Evolutionary conservation across 805 yeast species (phyloP).

Genomic region (Priceomyces fermenticarens): DNA sequence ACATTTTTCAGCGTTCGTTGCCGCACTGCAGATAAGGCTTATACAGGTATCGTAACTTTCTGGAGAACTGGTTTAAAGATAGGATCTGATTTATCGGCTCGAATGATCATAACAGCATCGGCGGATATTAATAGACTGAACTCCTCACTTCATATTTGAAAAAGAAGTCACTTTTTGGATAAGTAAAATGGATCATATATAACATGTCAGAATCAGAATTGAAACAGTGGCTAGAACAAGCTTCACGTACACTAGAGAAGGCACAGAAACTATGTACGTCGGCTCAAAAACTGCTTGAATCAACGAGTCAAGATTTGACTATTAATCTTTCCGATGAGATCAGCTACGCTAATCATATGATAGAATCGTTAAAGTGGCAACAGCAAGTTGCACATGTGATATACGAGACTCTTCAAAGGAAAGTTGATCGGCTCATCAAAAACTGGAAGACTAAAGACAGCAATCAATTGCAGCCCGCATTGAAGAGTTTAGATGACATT

Average conservation of each 20-base stretch:
- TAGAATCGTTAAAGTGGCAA: conserved; percentile 14
- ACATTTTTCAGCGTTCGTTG: too few species aligned
- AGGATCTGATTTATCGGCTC: too few species aligned
- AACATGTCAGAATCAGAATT: conserved; percentile 10
- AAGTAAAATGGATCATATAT: too few species aligned
- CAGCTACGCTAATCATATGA: conserved; percentile 11
- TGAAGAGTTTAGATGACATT: conserved; percentile 22
- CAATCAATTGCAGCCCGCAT: conserved; percentile 20
- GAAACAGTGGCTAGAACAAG: conserved; percentile 27
- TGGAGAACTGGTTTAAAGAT: too few species aligned
- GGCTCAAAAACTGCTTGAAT: conserved; percentile 30
- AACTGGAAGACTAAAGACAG: conserved; percentile 7
- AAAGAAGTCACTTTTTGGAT: too few species aligned
- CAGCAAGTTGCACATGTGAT: conserved; percentile 11
- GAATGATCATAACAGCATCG: too few species aligned
- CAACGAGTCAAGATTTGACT: conserved; percentile 20
- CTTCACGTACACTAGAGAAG: conserved; percentile 21
- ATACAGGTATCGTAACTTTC: too few species aligned
- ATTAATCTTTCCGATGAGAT: conserved; percentile 22
- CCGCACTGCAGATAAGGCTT: too few species aligned
- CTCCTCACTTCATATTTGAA: too few species aligned
- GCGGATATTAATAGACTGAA: too few species aligned
- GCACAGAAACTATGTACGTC: conserved; percentile 31
- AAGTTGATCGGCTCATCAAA: conserved; percentile 5
- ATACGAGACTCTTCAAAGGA: conserved; percentile 13